Evolutionary conservation across 140 eudicot genomes (phyloP).

Genomic region (Bidens hawaiensis): DNA sequence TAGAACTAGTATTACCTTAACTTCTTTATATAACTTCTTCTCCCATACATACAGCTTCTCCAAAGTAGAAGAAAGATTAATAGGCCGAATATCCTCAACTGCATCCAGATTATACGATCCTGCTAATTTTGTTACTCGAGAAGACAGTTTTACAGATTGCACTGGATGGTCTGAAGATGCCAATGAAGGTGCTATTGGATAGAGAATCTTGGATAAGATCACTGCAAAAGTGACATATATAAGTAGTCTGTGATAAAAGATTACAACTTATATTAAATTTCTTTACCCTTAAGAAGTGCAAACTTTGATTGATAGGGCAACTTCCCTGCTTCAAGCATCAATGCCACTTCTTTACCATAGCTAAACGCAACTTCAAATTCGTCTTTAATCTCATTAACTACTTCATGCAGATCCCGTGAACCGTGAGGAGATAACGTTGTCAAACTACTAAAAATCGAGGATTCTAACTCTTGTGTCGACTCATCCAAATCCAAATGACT

Average conservation of each 20-base stretch:
- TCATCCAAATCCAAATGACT: constrained; percentile 79
- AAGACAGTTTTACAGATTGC: constrained; percentile 36
- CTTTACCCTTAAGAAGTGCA: constrained; percentile 63
- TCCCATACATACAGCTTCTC: constrained; percentile 92
- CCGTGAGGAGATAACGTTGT: constrained; percentile 68
- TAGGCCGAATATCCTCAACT: constrained; percentile 28
- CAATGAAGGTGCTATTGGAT: constrained; percentile 43
- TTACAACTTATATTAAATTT: neutral
- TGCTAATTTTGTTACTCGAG: constrained; percentile 54
- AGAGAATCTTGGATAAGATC: constrained; percentile 51
- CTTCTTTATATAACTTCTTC: constrained; percentile 80
- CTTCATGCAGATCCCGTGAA: constrained; percentile 80
- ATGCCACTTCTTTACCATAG: constrained; percentile 83
- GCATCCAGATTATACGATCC: constrained; percentile 58
- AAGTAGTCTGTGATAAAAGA: constrained; percentile 7
- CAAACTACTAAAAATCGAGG: constrained; percentile 67
- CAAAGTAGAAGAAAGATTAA: constrained; percentile 72
- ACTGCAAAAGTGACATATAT: constrained; percentile 41
- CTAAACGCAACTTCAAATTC: constrained; percentile 76
- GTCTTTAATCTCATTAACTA: constrained; percentile 73
- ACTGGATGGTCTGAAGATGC: constrained; percentile 40
- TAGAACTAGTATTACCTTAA: constrained; percentile 53
- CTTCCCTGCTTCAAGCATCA: constrained; percentile 92
- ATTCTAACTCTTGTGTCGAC: constrained; percentile 54
- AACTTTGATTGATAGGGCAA: constrained; percentile 71